These are phyloP conservation scores for Phytophthora litchii DNA, from an alignment of 352 stramenopile genomes.

Conservation along the genomic window DNA sequence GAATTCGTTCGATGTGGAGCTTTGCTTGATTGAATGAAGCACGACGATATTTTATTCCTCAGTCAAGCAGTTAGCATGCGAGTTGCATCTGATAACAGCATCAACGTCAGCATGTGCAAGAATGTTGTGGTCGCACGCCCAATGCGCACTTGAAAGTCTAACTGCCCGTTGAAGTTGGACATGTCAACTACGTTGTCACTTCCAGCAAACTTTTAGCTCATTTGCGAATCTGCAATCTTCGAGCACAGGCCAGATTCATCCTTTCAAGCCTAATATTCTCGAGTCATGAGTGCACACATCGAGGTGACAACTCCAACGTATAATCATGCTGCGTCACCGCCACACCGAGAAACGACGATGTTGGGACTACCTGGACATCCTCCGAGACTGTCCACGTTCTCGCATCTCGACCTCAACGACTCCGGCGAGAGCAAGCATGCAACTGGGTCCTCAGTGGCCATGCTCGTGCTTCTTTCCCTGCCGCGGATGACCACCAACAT, in stretches of 20 bases:
- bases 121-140: conserved; percentile 5
- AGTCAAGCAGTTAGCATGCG: background rate
- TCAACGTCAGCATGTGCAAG: background rate
- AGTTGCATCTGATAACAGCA: conserved; percentile 29
- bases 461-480: conserved; percentile 72
- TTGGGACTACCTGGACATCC: conserved; percentile 35
- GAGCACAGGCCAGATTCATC: conserved; percentile 1
- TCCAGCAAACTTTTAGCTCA: conserved; percentile 7
- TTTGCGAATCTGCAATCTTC: conserved; percentile 21
- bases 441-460: conserved; percentile 58
- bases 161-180: conserved; percentile 17
- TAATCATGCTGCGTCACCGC: conserved; percentile 36
- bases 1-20: background rate
- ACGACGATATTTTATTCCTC: background rate
- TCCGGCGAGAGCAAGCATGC: conserved; percentile 28
- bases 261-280: background rate
- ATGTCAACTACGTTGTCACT: conserved; percentile 15
- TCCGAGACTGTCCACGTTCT: conserved; percentile 40
- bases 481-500: conserved; percentile 81
- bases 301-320: conserved; percentile 54
- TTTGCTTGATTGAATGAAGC: conserved; percentile 6
- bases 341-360: conserved; percentile 21
- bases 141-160: conserved; percentile 25
- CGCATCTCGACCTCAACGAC: conserved; percentile 38
- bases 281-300: conserved; percentile 30